These are phyloP conservation scores for Hygrocybe punicea DNA, from an alignment of 768 basidiomycete species.

Conservation along the genomic window DNA sequence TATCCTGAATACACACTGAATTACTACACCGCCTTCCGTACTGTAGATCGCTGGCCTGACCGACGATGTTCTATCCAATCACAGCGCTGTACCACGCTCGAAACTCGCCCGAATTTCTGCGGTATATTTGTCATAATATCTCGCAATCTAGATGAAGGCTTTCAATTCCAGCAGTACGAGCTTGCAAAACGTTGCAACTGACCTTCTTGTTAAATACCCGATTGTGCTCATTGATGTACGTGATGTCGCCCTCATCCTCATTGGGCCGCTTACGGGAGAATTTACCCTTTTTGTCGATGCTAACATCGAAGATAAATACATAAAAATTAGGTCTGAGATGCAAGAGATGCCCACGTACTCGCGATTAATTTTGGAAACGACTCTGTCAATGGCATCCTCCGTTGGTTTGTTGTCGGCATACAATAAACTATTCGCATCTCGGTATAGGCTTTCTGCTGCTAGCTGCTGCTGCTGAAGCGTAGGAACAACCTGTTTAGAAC, in stretches of 20 bases:
- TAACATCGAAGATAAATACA: constrained; percentile 27
- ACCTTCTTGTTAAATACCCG: constrained; percentile 98
- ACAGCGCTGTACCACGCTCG: constrained; percentile 93
- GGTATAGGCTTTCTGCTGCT: constrained; percentile 79
- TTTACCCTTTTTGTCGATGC: constrained; percentile 85
- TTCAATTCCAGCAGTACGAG: background rate
- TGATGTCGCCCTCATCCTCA: constrained; percentile 94
- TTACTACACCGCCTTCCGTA: too few species aligned
- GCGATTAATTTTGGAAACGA: constrained; percentile 85
- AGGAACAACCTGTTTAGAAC: constrained; percentile 42
- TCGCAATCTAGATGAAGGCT: constrained; percentile 60
- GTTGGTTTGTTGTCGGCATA: constrained; percentile 95
- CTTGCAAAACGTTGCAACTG: constrained; percentile 7
- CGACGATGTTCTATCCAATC: constrained; percentile 11
- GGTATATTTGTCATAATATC: constrained; percentile 97
- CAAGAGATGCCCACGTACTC: constrained; percentile 59
- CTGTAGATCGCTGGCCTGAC: too few species aligned
- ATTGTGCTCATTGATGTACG: constrained; percentile 98
- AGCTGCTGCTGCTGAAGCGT: constrained; percentile 61
- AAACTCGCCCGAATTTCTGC: constrained; percentile 95
- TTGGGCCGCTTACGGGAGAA: constrained; percentile 86
- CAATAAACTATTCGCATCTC: constrained; percentile 87
- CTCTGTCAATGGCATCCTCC: constrained; percentile 92
- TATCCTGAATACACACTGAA: too few species aligned
- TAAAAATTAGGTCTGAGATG: background rate